phyloP scores from a whole-genome alignment of 768 basidiomycete species.

The Coprinopsis strossmayeri region DNA sequence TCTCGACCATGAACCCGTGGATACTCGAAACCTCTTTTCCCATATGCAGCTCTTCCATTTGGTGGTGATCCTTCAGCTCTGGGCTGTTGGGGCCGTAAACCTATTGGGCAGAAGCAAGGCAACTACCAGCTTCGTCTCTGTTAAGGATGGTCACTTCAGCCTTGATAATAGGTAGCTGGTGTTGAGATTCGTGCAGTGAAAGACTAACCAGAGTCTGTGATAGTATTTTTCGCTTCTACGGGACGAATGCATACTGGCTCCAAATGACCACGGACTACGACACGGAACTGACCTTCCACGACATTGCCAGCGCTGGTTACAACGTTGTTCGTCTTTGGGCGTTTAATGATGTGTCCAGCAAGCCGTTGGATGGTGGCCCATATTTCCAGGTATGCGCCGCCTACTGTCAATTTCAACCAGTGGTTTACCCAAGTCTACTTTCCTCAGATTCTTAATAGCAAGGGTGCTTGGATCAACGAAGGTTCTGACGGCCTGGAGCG shows the following conservation, averaged over 20 bases:
- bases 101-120: conserved; percentile 10
- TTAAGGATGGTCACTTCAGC: conserved; percentile 11
- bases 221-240: conserved; percentile 17
- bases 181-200: background rate
- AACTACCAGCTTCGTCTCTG: conserved; percentile 9
- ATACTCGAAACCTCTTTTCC: background rate
- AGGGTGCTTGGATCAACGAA: conserved; percentile 15
- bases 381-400: conserved; percentile 21
- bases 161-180: conserved; percentile 10
- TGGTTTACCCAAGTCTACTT: too few species aligned
- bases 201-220: background rate
- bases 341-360: conserved; percentile 17
- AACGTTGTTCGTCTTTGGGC: conserved; percentile 20
- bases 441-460: background rate
- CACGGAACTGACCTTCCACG: conserved; percentile 15
- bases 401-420: too few species aligned
- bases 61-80: conserved; percentile 11
- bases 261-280: conserved; percentile 15
- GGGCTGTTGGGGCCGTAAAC: conserved; percentile 7
- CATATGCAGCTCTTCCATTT: background rate
- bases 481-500: conserved; percentile 16
- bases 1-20: too few species aligned
- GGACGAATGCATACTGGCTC: conserved; percentile 19
- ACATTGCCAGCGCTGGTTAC: conserved; percentile 13
- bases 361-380: conserved; percentile 13